phyloP scores from a whole-genome alignment of 495 filamentous ascomycete genomes.

The Glarea lozoyensis region DNA sequence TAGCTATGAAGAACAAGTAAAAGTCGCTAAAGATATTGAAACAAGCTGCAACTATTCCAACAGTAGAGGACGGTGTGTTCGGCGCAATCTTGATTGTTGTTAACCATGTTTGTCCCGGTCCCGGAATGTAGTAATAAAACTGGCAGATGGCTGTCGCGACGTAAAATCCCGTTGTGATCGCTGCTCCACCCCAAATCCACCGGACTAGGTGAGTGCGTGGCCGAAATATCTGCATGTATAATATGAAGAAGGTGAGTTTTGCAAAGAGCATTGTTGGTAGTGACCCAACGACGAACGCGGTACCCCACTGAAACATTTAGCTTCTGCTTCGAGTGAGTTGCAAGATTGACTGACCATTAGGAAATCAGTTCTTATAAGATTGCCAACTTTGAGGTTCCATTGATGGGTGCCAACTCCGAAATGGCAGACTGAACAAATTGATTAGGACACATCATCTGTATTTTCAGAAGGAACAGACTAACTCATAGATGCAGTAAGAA shows the following conservation, averaged over 20 bases:
- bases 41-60: background rate
- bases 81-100: background rate
- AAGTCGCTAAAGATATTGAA: background rate
- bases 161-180: background rate
- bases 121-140: background rate
- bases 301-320: background rate
- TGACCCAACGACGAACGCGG: background rate
- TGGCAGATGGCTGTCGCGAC: background rate
- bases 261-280: background rate
- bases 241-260: constrained; percentile 2
- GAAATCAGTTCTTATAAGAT: background rate
- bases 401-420: background rate
- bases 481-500: background rate
- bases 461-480: background rate
- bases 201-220: background rate
- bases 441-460: background rate
- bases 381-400: background rate
- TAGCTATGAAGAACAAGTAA: background rate
- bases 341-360: background rate
- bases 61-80: background rate
- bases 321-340: background rate
- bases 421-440: background rate
- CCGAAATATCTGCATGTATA: constrained; percentile 1
- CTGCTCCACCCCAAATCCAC: background rate
- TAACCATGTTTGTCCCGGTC: background rate